phyloP scores from a whole-genome alignment of 2,329 filamentous ascomycete species.

The Aspergillus niger region DNA sequence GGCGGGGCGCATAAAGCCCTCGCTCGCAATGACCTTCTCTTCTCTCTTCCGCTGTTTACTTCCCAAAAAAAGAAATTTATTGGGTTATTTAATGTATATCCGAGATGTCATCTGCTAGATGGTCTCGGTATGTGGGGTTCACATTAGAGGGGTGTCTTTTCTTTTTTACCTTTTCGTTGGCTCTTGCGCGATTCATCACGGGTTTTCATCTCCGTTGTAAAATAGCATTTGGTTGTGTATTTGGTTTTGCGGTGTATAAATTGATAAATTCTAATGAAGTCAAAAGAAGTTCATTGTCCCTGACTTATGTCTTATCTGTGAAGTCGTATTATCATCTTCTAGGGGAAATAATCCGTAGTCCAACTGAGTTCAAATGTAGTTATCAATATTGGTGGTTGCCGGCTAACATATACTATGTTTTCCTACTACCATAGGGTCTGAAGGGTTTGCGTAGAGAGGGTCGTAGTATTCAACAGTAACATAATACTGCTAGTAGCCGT shows the following conservation, averaged over 20 bases:
- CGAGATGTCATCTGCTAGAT: slow-evolving; percentile 13
- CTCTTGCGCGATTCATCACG: slow-evolving; percentile 28
- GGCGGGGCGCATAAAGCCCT: not conserved
- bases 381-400: too few species aligned
- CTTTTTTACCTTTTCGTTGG: slow-evolving; percentile 11
- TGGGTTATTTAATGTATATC: slow-evolving; percentile 22
- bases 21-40: slow-evolving; percentile 9
- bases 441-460: too few species aligned
- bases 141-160: slow-evolving; percentile 26
- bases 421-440: too few species aligned
- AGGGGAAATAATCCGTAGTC: too few species aligned
- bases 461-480: too few species aligned
- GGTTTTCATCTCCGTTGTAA: slow-evolving; percentile 32
- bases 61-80: slow-evolving; percentile 3
- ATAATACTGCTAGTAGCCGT: too few species aligned
- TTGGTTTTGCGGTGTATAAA: slow-evolving; percentile 26
- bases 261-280: slow-evolving; percentile 21
- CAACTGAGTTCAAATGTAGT: too few species aligned
- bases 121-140: slow-evolving; percentile 28
- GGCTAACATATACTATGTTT: too few species aligned
- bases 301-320: too few species aligned
- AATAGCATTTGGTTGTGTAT: slow-evolving; percentile 36
- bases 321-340: too few species aligned
- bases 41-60: slow-evolving; percentile 1
- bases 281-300: too few species aligned